Base-by-base conservation (phyloP, 2,329 filamentous ascomycete genomes). In the Knufia fluminis region DNA sequence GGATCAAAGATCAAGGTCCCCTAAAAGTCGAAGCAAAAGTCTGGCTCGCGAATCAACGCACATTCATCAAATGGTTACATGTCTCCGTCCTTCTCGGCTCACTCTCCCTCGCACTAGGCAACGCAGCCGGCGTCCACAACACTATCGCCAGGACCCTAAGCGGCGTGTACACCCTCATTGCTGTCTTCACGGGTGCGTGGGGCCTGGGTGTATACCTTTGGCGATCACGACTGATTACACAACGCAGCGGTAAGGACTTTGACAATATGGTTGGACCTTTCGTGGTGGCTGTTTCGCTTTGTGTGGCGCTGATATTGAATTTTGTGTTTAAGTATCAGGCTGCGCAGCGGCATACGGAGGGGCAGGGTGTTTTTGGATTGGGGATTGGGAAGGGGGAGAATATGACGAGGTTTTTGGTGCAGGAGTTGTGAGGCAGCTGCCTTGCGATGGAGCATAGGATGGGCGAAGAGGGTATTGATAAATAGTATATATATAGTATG, bases 1-100 rank as follows among this genome's bases (percentile, higher is more conserved):
- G 91, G 82, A 86, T 98, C 74, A 98, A 98, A 72, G 94, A 98
- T 68, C 79, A 85, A 28, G 91, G 92, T 2, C 86, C 89, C 31
- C 78, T 97, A 56, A 85, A 89, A 63, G 88, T 98, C 50, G 92
- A 98, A 71, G 89, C 88, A 54, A 98, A 98, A 69, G 91, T 98
- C 24, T 98, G 92, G 91, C 82, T 98, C 50, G 92, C 92, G 48
- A 98, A 98, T 68, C 91, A 98, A 70, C 84, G 92, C 54, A 98
- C 92, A 0, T 98, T 96, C 65, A 83, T 98, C 67, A 97, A 96
- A 68, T 98, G 92, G 92, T 87, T 97, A 72, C 90, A 97, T 66
- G 89, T 98, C 61, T 84, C 82, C 54, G 80, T 98, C 43, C 75
- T 98, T 12, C 80, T 98, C 20, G 90, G 89, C 32, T 82, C 83